Percentiles rank a stretch among this genome's conserved stretches.
phyloP scores from a whole-genome alignment of 179 eudicot species.

The Patellifolia procumbens region DNA sequence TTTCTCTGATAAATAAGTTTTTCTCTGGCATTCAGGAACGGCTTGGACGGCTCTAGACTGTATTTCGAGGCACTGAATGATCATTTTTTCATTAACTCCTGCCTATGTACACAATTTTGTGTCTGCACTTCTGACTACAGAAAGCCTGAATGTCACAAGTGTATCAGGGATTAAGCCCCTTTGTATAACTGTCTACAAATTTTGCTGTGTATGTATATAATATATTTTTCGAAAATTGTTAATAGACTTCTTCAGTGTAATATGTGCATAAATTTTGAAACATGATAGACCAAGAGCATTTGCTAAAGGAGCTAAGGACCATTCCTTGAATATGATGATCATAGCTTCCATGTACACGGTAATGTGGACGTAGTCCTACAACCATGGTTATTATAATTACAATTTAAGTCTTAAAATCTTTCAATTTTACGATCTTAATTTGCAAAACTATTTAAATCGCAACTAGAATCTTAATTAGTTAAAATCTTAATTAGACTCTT shows the following conservation, averaged over 20 bases:
- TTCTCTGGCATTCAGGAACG: slow-evolving; percentile 31
- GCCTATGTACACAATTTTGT: background rate
- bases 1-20: background rate
- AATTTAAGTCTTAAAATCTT: no score
- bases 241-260: background rate
- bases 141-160: background rate
- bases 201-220: background rate
- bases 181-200: background rate
- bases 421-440: no score
- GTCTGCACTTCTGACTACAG: background rate
- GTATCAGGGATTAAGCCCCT: background rate
- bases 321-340: no score
- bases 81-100: background rate
- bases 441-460: no score
- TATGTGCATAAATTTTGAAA: slow-evolving; percentile 1
- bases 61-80: background rate
- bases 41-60: slow-evolving; percentile 33
- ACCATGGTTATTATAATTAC: no score
- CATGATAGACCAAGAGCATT: no score
- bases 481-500: no score
- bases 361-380: no score
- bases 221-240: background rate
- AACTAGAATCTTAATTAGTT: no score
- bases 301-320: no score
- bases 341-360: no score